Conservation (phyloP, 768 basidiomycete species). For the Tremella fuciformis region DNA sequence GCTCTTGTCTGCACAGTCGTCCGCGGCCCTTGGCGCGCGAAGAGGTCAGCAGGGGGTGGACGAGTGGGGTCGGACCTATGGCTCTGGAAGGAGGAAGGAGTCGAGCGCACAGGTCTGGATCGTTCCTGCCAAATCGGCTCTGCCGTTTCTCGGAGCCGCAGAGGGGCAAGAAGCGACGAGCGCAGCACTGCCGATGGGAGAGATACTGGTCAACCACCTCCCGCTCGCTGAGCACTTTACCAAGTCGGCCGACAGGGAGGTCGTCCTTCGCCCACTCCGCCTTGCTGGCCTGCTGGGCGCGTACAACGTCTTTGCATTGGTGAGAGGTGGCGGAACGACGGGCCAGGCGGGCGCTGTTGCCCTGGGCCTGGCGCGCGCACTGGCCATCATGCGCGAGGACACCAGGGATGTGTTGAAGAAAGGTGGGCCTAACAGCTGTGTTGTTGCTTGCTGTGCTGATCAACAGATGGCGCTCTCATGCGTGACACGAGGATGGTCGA, state of each 20-base stretch:
- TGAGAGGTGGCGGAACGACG: slow-evolving; percentile 81
- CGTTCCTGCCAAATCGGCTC: slow-evolving; percentile 54
- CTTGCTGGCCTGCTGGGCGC: slow-evolving; percentile 78
- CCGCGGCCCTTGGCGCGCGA: slow-evolving; percentile 40
- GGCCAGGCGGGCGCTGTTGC: slow-evolving; percentile 88
- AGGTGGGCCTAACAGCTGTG: slow-evolving; percentile 57
- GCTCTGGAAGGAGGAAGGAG: slow-evolving; percentile 81
- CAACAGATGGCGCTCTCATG: slow-evolving; percentile 72
- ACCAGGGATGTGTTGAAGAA: slow-evolving; percentile 65
- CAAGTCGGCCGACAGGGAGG: slow-evolving; percentile 70
- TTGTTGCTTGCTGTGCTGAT: neutral
- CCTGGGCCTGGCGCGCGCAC: slow-evolving; percentile 53
- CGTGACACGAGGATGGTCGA: slow-evolving; percentile 98
- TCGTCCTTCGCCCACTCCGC: slow-evolving; percentile 76
- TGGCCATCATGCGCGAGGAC: slow-evolving; percentile 64
- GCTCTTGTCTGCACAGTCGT: neutral
- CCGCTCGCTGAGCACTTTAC: slow-evolving; percentile 78
- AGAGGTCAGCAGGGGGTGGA: slow-evolving; percentile 65
- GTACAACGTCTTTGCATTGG: slow-evolving; percentile 71
- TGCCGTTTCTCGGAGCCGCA: slow-evolving; percentile 8
- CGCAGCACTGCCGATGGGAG: slow-evolving; percentile 55
- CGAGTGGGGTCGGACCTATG: slow-evolving; percentile 76
- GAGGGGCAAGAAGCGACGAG: neutral
- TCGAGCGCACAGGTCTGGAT: slow-evolving; percentile 91
- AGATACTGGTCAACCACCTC: slow-evolving; percentile 79